These are phyloP conservation scores for Dactylellina sp. DNA, from an alignment of 2,329 filamentous ascomycete species.

Conservation along the genomic window DNA sequence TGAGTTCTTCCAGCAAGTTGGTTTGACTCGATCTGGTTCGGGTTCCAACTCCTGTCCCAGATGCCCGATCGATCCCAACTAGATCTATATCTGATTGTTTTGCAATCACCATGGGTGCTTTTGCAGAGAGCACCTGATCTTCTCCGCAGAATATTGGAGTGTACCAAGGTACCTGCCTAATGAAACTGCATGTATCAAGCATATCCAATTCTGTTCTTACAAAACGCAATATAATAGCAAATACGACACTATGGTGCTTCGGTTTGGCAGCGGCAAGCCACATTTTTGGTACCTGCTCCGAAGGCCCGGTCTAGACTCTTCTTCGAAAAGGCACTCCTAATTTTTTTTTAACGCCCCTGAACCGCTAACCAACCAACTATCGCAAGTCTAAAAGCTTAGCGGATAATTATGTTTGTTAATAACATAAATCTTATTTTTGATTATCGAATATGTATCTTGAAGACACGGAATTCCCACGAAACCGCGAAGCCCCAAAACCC, in stretches of 20 bases:
- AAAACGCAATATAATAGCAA: constrained; percentile 44
- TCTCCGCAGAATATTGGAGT: constrained; percentile 43
- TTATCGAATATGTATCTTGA: neutral
- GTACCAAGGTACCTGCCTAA: constrained; percentile 24
- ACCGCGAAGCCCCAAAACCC: neutral
- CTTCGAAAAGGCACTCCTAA: constrained; percentile 13
- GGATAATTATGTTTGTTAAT: too few species aligned
- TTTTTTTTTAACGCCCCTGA: constrained; percentile 5
- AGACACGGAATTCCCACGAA: too few species aligned
- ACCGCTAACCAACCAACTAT: constrained; percentile 1
- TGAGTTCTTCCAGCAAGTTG: constrained; percentile 34
- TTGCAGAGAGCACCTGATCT: constrained; percentile 19
- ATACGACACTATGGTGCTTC: constrained; percentile 14
- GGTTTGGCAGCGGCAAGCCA: constrained; percentile 49
- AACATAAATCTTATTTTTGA: too few species aligned
- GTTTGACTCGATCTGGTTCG: constrained; percentile 27
- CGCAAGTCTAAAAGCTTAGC: constrained; percentile 10
- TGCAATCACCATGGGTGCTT: constrained; percentile 6
- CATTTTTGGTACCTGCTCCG: constrained; percentile 47
- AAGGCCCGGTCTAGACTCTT: constrained; percentile 40
- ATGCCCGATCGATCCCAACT: too few species aligned
- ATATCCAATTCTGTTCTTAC: constrained; percentile 10
- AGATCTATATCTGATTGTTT: too few species aligned
- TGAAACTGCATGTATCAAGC: constrained; percentile 2
- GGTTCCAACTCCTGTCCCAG: constrained; percentile 2